Conservation (phyloP, 2,329 filamentous ascomycete species). For the Colletotrichum cuscutae region DNA sequence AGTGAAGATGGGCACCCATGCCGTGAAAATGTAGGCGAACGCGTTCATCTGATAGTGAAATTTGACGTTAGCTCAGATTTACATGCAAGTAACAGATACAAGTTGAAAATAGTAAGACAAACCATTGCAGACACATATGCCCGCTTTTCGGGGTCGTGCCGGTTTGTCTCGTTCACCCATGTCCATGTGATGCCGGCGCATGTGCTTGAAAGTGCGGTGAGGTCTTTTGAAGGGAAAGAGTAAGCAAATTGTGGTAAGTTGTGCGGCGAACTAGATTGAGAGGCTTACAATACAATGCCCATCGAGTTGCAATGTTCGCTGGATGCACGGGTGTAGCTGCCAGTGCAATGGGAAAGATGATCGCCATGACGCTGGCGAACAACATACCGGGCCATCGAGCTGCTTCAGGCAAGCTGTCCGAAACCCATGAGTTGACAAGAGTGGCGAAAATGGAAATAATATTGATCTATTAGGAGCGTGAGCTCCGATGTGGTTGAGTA, state of each 20-base stretch:
- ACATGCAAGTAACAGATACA: neutral
- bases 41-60: slow-evolving; percentile 39
- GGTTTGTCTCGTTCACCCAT: slow-evolving; percentile 40
- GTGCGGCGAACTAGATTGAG: neutral
- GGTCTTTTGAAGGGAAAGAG: slow-evolving; percentile 21
- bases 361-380: slow-evolving; percentile 38
- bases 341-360: slow-evolving; percentile 40
- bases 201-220: slow-evolving; percentile 37
- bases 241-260: neutral
- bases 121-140: slow-evolving; percentile 42
- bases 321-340: slow-evolving; percentile 41
- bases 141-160: slow-evolving; percentile 41
- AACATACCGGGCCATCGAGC: slow-evolving; percentile 42
- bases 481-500: neutral
- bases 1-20: slow-evolving; percentile 43
- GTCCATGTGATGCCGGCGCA: slow-evolving; percentile 41
- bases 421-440: slow-evolving; percentile 40
- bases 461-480: slow-evolving; percentile 36
- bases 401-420: slow-evolving; percentile 40
- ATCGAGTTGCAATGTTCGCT: slow-evolving; percentile 35
- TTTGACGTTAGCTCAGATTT: neutral
- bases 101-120: neutral
- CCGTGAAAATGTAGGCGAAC: slow-evolving; percentile 43
- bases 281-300: slow-evolving; percentile 39
- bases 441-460: slow-evolving; percentile 38